A percentile compares a stretch with the other conserved stretches of the same genome.
These are phyloP conservation scores for Bauhinia variegata DNA, from an alignment of 306 rosid genomes.

Conservation along the genomic window DNA sequence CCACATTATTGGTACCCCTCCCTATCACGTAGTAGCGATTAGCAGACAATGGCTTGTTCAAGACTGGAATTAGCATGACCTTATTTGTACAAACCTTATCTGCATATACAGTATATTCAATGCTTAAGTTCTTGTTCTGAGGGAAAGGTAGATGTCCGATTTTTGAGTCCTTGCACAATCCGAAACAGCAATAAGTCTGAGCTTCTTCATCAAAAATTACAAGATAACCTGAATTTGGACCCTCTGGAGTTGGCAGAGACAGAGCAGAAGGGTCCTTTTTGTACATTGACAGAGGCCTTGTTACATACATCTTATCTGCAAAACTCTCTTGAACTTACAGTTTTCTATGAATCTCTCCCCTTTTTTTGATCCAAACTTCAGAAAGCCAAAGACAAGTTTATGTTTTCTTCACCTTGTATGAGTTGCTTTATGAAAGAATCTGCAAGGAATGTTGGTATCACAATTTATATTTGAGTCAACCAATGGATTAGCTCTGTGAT, in stretches of 20 bases:
- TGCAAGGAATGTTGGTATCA: too few species aligned
- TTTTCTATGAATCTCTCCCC: too few species aligned
- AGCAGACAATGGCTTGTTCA: slow-evolving; percentile 57
- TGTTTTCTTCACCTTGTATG: too few species aligned
- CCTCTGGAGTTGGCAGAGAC: slow-evolving; percentile 33
- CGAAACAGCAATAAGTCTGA: slow-evolving; percentile 26
- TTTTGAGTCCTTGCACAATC: slow-evolving; percentile 1
- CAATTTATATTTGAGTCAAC: too few species aligned
- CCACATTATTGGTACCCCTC: slow-evolving; percentile 45
- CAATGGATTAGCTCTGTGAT: too few species aligned
- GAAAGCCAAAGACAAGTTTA: too few species aligned
- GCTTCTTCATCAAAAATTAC: slow-evolving; percentile 41
- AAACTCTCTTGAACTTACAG: too few species aligned
- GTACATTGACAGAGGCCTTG: slow-evolving; percentile 39
- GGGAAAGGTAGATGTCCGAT: slow-evolving; percentile 46
- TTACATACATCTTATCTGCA: slow-evolving; percentile 38
- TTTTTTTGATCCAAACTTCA: too few species aligned
- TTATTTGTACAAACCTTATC: not conserved
- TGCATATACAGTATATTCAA: not conserved
- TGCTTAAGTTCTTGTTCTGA: slow-evolving; percentile 40
- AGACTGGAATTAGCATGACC: slow-evolving; percentile 66
- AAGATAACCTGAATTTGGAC: slow-evolving; percentile 45
- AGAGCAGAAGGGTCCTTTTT: slow-evolving; percentile 25
- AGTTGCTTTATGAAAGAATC: too few species aligned
- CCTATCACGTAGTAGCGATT: slow-evolving; percentile 55